Base-by-base conservation (phyloP, 345 rosid genomes). In the Sonneratia alba region DNA sequence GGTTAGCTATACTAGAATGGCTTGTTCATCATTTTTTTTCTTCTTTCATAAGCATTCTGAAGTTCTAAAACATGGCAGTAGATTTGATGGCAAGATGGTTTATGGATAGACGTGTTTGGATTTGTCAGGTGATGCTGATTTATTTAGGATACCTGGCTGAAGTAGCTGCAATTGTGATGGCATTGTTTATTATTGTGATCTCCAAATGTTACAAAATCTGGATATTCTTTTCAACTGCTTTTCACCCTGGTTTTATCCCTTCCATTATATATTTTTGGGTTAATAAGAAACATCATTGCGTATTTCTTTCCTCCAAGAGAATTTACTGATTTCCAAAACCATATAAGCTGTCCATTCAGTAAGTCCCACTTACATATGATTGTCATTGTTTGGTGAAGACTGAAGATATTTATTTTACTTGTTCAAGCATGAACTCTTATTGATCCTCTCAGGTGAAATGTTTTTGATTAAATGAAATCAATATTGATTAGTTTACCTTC, bases 1-100 rank as follows among this genome's bases (percentile, higher is more conserved):
- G 98, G 99, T 95, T 82, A 63, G 65, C 72, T 80, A 68, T 3
- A 53, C 55, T 71, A 71, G 49, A 49, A 75, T 38, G 34, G 53
- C 75, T 48, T 32, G 9, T 27, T 66, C 34, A 15, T 13, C 34
- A 24, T 12, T 51, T 13, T 51, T 18, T 51, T 55, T 18, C 3
- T n/a, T 61, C 3, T 21, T 21, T 6, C 63, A 57, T 21, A 4
- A 21, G 8, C 65, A 61, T 53, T 53, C 9, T 53, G 22, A 53
- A 53, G 22, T 22, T 22, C 34, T 7, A n/a, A 8, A 22, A 18
- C 59, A 57, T 57, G 34, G 63, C 32, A 57, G 12, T 57, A 57
- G 21, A 22, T 57, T 22, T 57, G 63, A 57, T 57, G 63, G 66
- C 13, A 10, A 12, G 18, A 10, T 24, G 19, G 15, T 61, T 62